Percentiles rank a stretch among this genome's conserved stretches.
phyloP scores from a whole-genome alignment of 176 grass and related monocot species.

The Carex kokanica region DNA sequence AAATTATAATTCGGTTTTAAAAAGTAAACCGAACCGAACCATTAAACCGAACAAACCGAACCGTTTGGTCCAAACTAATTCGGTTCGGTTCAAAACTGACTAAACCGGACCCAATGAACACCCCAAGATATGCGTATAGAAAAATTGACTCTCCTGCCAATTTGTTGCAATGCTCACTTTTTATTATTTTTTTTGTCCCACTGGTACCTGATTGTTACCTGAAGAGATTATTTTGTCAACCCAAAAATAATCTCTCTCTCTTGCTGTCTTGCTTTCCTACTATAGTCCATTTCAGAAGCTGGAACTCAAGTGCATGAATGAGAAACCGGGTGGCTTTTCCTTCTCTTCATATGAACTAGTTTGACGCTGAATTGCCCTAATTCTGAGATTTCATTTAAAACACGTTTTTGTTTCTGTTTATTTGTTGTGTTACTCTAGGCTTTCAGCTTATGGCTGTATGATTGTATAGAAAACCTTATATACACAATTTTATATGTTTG shows the following conservation, averaged over 20 bases:
- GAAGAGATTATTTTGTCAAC: neutral
- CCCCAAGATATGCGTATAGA: neutral
- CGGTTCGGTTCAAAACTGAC: no score
- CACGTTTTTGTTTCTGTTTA: neutral
- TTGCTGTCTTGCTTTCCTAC: slow-evolving; percentile 1
- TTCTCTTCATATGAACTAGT: slow-evolving; percentile 94
- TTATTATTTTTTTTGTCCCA: neutral
- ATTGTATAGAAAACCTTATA: neutral
- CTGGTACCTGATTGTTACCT: neutral
- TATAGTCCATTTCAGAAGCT: slow-evolving; percentile 97
- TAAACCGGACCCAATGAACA: no score
- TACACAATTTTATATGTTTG: slow-evolving; percentile 3
- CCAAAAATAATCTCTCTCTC: neutral
- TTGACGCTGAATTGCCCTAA: slow-evolving; percentile 28
- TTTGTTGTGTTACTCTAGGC: neutral
- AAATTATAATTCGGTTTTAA: no score
- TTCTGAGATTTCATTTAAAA: neutral
- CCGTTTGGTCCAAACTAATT: no score
- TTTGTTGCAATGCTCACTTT: neutral
- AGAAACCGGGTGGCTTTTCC: slow-evolving; percentile 65
- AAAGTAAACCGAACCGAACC: no score
- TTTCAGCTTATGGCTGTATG: neutral
- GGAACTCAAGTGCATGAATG: slow-evolving; percentile 88
- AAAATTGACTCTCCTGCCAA: neutral
- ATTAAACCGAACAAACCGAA: no score